Conservation (phyloP, 768 basidiomycete genomes). For the Lactarius quietus region DNA sequence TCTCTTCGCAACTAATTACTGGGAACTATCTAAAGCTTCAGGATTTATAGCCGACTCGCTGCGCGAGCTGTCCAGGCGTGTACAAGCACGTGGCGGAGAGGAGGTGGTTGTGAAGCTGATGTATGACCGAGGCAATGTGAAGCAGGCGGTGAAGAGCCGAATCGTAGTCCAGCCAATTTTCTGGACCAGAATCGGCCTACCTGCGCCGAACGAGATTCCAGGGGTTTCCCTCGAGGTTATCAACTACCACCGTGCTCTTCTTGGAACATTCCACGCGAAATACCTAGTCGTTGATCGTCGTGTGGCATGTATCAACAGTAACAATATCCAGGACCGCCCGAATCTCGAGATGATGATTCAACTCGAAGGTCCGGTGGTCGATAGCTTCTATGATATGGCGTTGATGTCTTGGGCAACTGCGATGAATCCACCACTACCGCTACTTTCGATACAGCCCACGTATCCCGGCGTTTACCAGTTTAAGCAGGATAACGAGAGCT, state of each 20-base stretch:
- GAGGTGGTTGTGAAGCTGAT: conserved; percentile 63
- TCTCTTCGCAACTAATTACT: conserved; percentile 65
- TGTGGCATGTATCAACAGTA: conserved; percentile 59
- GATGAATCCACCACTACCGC: conserved; percentile 45
- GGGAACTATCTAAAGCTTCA: conserved; percentile 51
- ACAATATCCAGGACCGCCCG: conserved; percentile 62
- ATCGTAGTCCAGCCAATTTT: conserved; percentile 43
- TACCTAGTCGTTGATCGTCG: conserved; percentile 68
- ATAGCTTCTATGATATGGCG: conserved; percentile 65
- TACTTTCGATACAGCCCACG: conserved; percentile 35
- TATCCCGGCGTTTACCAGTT: conserved; percentile 40
- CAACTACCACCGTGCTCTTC: conserved; percentile 50
- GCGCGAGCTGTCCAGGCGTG: conserved; percentile 37
- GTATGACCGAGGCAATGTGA: conserved; percentile 62
- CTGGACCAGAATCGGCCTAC: conserved; percentile 49
- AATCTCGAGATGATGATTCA: conserved; percentile 63
- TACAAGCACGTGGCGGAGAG: conserved; percentile 40
- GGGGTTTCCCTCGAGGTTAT: conserved; percentile 59
- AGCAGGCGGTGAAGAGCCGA: conserved; percentile 48
- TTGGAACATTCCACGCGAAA: conserved; percentile 72
- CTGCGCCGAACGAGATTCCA: conserved; percentile 52
- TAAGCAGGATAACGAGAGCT: conserved; percentile 33
- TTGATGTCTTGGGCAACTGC: conserved; percentile 57
- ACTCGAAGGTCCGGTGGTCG: conserved; percentile 66
- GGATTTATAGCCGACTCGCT: conserved; percentile 46